phyloP scores from a whole-genome alignment of 2,329 filamentous ascomycete genomes.

The Pseudogymnoascus sp. region DNA sequence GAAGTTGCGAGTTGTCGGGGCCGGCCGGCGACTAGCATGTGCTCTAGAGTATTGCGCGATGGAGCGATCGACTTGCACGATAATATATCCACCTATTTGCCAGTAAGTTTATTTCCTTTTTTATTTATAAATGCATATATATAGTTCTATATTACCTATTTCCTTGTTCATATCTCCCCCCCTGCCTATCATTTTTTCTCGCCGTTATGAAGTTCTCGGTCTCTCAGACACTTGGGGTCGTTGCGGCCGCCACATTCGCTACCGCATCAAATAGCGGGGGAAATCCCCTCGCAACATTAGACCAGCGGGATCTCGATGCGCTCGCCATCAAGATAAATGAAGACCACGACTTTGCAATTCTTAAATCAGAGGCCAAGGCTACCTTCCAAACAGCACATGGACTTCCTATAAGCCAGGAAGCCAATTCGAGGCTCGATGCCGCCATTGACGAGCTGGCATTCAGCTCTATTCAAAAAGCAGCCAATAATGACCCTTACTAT shows the following conservation, averaged over 20 bases:
- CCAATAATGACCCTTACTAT: background rate
- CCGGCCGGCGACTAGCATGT: background rate
- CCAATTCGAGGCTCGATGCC: background rate
- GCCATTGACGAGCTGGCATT: background rate
- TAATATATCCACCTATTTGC: background rate
- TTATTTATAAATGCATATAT: background rate
- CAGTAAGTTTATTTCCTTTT: background rate
- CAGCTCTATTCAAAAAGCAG: background rate
- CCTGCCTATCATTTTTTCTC: background rate
- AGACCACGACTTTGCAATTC: background rate
- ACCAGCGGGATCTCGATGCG: background rate
- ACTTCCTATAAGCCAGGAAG: background rate
- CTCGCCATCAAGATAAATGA: slow-evolving; percentile 1
- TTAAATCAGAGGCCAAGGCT: background rate
- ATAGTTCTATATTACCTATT: background rate
- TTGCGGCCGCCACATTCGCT: background rate
- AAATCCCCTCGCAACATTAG: background rate
- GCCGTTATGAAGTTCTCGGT: background rate
- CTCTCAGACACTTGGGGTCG: background rate
- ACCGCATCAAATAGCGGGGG: background rate
- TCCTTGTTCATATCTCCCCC: background rate
- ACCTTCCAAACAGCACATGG: background rate
- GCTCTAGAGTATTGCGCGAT: background rate
- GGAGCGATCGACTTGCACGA: background rate
- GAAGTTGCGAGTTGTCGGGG: background rate